phyloP scores from a whole-genome alignment of 106 monocot species.

The Platanthera zijinensis region DNA sequence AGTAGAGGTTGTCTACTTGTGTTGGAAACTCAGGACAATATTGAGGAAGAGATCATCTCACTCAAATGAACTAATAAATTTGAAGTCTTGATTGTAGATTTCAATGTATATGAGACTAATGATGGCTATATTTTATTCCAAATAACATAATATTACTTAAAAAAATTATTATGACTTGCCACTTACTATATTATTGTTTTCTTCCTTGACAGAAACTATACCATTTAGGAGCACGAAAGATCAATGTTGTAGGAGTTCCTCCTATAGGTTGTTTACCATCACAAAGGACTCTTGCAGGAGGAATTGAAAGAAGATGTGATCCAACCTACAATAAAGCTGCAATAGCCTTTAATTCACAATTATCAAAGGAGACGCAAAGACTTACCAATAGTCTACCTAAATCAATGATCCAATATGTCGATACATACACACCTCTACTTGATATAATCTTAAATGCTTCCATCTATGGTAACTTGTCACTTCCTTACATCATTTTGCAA shows the following conservation, averaged over 20 bases:
- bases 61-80: too few species aligned
- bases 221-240: slow-evolving; percentile 26
- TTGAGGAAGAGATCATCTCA: too few species aligned
- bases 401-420: slow-evolving; percentile 26
- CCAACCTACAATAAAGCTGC: slow-evolving; percentile 37
- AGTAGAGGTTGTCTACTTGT: too few species aligned
- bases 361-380: slow-evolving; percentile 18
- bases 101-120: not conserved
- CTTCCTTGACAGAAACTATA: slow-evolving; percentile 20
- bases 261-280: slow-evolving; percentile 42
- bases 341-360: slow-evolving; percentile 24
- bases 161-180: not conserved
- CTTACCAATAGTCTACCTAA: slow-evolving; percentile 14
- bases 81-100: too few species aligned
- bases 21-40: too few species aligned
- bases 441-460: slow-evolving; percentile 35
- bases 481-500: not conserved
- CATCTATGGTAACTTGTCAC: slow-evolving; percentile 39
- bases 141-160: too few species aligned
- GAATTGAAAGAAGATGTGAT: slow-evolving; percentile 34
- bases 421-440: slow-evolving; percentile 35
- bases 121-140: not conserved
- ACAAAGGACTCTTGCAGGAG: slow-evolving; percentile 43
- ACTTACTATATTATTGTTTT: not conserved
- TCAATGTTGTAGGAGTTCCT: slow-evolving; percentile 29